Percentiles rank a stretch among this genome's conserved stretches.
Conservation (phyloP, 108 stramenopile genomes). For the Nitzschia sp. region DNA sequence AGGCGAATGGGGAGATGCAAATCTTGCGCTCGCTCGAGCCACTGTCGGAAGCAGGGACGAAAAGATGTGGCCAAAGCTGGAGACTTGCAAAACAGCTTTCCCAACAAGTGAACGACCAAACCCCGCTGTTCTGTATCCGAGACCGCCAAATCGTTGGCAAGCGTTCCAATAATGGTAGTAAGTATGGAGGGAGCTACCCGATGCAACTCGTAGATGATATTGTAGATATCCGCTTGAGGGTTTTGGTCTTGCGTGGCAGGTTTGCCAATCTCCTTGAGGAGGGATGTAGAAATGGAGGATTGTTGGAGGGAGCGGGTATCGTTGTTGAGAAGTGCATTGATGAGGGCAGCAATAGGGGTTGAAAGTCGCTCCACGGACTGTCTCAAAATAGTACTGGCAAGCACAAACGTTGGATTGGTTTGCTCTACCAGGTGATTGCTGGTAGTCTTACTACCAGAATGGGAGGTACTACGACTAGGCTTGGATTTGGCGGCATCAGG, state of each 20-base stretch:
- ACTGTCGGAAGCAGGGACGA: constrained; percentile 63
- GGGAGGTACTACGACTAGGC: not conserved
- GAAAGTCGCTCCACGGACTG: constrained; percentile 60
- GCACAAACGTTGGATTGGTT: constrained; percentile 63
- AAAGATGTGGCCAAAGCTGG: constrained; percentile 42
- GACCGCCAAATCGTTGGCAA: constrained; percentile 46
- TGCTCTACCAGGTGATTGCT: constrained; percentile 52
- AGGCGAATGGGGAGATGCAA: constrained; percentile 51
- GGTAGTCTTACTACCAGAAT: constrained; percentile 14
- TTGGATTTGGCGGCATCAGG: constrained; percentile 29
- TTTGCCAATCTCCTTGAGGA: constrained; percentile 14
- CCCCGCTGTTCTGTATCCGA: constrained; percentile 45
- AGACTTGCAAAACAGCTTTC: constrained; percentile 52
- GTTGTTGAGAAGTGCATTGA: constrained; percentile 73
- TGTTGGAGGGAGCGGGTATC: constrained; percentile 52
- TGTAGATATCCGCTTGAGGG: constrained; percentile 50
- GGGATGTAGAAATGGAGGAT: constrained; percentile 41
- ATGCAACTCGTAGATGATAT: constrained; percentile 70
- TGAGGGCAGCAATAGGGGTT: constrained; percentile 58
- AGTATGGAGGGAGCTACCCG: constrained; percentile 65
- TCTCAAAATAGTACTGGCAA: constrained; percentile 59
- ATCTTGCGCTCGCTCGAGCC: constrained; percentile 66
- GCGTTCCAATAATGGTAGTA: constrained; percentile 80
- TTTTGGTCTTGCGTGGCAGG: constrained; percentile 31
- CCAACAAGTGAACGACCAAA: constrained; percentile 60